Evolutionary conservation across 2,329 filamentous ascomycete species (phyloP), one percentile per base, ranked within the genome.

Genomic region (Xylariomycetidae sp.): DNA sequence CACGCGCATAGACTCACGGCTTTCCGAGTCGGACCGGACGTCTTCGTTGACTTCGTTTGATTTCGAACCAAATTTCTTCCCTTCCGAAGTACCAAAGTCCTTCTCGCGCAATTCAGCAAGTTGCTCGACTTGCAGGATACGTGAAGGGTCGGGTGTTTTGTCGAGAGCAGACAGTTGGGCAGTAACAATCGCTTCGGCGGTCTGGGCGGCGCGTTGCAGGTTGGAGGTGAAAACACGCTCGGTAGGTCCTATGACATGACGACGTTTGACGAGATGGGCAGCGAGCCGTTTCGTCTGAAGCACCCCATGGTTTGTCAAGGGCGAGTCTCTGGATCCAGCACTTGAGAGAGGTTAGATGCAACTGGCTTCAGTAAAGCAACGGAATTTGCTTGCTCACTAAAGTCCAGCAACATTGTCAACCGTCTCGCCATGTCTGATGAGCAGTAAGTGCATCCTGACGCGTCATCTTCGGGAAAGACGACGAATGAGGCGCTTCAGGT

Each of bases 391-490:
- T 32, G 37, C 74, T 51, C 69, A 86, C 82, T 85, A 89, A 39
- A 86, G 62, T 34, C 80, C 75, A 25, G 82, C 83, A 38, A 92
- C 82, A 58, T 95, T 95, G 63, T 95, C 85, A 45, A 94, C 85
- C 12, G 87, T 90, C 65, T 95, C 88, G 53, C 82, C 88, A 69
- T 95, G 88, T 36, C 88, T 81, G 51, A 94, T 78, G 49, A 95
- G 72, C 51, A 88, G 79, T 35, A 95, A 59, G 53, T 70, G 55
- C 76, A 58, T 58, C 33, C 41, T 37, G 36, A 23, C 40, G 34
- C 46, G 27, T 40, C 52, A 56, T 56, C 33, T 33, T 48, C 30
- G n/a, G n/a, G n/a, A n/a, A n/a, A n/a, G n/a, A n/a, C n/a, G n/a
- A n/a, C n/a, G n/a, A n/a, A n/a, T n/a, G n/a, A n/a, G n/a, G n/a